Percentiles rank a stretch among this genome's conserved stretches.
These are phyloP conservation scores for Rutstroemia sp. DNA, from an alignment of 2,329 filamentous ascomycete species.

Conservation along the genomic window DNA sequence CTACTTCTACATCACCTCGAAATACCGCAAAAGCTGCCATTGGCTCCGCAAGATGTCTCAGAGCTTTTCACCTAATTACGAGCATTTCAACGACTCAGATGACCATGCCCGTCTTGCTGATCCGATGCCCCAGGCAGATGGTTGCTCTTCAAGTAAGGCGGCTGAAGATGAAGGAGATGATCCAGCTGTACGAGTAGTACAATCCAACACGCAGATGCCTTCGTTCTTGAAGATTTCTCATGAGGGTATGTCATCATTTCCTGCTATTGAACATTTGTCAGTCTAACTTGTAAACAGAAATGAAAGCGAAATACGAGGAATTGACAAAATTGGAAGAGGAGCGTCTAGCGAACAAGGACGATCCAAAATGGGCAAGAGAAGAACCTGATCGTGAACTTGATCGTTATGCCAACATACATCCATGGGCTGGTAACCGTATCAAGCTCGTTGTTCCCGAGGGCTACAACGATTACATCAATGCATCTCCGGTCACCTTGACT, in stretches of 20 bases:
- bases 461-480: slow-evolving; percentile 74
- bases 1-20: neutral
- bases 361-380: slow-evolving; percentile 50
- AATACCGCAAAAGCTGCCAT: neutral
- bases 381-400: slow-evolving; percentile 57
- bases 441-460: slow-evolving; percentile 70
- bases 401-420: slow-evolving; percentile 83
- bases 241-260: slow-evolving; percentile 35
- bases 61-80: neutral
- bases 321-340: slow-evolving; percentile 49
- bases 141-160: slow-evolving; percentile 8
- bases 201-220: slow-evolving; percentile 31
- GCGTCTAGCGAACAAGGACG: slow-evolving; percentile 26
- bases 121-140: slow-evolving; percentile 6
- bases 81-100: neutral
- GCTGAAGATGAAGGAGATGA: slow-evolving; percentile 1
- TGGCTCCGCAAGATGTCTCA: slow-evolving; percentile 1
- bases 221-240: slow-evolving; percentile 44
- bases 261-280: neutral
- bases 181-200: neutral
- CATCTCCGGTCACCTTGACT: slow-evolving; percentile 52
- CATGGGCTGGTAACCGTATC: slow-evolving; percentile 81
- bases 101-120: neutral
- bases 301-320: slow-evolving; percentile 52
- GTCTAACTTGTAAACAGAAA: slow-evolving; percentile 36